Percentiles rank a stretch among this genome's conserved stretches.
These are phyloP conservation scores for Venturiaceae sp. DNA, from an alignment of 2,329 filamentous ascomycete species.

Conservation along the genomic window DNA sequence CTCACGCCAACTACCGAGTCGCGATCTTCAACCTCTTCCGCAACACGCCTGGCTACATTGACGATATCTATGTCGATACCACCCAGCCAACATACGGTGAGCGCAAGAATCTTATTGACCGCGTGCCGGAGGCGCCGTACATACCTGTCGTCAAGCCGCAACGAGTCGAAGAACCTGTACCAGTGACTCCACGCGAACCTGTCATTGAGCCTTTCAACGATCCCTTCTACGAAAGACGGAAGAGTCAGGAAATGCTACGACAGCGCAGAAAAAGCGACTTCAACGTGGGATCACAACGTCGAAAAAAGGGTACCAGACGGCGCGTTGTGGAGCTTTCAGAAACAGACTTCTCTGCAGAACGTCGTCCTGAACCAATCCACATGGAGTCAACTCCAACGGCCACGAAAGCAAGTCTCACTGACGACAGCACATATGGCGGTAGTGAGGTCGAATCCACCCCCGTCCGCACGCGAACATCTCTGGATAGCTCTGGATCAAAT, in stretches of 20 bases:
- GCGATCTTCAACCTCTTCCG: constrained; percentile 96
- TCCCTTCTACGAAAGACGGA: constrained; percentile 4
- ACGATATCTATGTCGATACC: constrained; percentile 84
- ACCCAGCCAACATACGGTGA: constrained; percentile 77
- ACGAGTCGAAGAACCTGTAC: constrained; percentile 44
- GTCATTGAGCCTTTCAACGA: constrained; percentile 5
- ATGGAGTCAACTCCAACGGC: constrained; percentile 10
- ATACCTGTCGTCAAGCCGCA: constrained; percentile 73
- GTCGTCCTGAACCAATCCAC: constrained; percentile 20
- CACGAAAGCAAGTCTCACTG: constrained; percentile 5
- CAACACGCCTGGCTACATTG: constrained; percentile 75
- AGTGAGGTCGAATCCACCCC: constrained; percentile 20
- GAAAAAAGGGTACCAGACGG: constrained; percentile 46
- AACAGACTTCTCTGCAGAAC: constrained; percentile 27
- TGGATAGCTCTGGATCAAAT: neutral
- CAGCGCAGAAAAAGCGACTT: constrained; percentile 18
- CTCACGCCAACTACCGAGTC: constrained; percentile 74
- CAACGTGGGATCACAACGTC: constrained; percentile 11
- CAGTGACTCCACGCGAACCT: constrained; percentile 36
- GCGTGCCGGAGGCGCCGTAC: constrained; percentile 63
- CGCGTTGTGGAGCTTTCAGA: constrained; percentile 49
- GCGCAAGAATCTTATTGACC: constrained; percentile 72
- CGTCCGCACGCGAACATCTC: neutral
- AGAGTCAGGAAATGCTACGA: constrained; percentile 3
- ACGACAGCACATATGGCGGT: constrained; percentile 14